Percentiles rank a stretch among this genome's conserved stretches.
phyloP scores from a whole-genome alignment of 345 rosid genomes.

The Durio zibethinus region DNA sequence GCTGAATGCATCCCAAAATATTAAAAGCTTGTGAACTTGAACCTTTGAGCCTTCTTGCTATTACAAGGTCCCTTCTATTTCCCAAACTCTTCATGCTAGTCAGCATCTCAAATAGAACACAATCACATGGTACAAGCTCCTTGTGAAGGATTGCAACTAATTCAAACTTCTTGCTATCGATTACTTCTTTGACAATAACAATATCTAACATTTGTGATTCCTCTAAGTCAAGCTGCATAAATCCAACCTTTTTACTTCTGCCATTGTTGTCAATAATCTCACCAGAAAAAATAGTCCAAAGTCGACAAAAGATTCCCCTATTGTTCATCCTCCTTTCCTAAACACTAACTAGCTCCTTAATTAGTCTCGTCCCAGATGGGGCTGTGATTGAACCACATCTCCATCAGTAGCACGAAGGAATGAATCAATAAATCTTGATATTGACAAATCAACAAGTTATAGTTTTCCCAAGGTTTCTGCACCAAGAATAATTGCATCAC shows the following conservation, averaged over 20 bases:
- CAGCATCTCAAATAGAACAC: constrained; percentile 92
- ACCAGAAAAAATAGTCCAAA: constrained; percentile 63
- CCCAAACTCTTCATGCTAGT: constrained; percentile 79
- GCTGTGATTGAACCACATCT: too few relatives aligned
- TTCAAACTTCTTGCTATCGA: too few relatives aligned
- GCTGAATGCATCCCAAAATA: constrained; percentile 76
- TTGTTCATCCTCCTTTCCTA: too few relatives aligned
- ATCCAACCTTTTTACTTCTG: constrained; percentile 58
- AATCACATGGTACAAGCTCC: constrained; percentile 78
- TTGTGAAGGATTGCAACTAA: constrained; percentile 70
- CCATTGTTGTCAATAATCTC: constrained; percentile 65
- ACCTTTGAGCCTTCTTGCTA: constrained; percentile 47
- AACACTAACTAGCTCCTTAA: too few relatives aligned
- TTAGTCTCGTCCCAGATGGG: too few relatives aligned
- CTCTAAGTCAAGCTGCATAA: constrained; percentile 67
- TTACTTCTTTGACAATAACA: too few relatives aligned
- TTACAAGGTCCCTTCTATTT: constrained; percentile 46
- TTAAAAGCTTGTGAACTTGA: constrained; percentile 66
- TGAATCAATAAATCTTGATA: too few relatives aligned
- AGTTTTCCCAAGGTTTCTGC: too few relatives aligned
- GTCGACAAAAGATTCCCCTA: constrained; percentile 45
- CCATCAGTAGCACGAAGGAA: too few relatives aligned
- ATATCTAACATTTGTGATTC: too few relatives aligned
- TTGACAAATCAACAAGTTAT: too few relatives aligned
- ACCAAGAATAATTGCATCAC: too few relatives aligned